Evolutionary conservation across 2,329 filamentous ascomycete species (phyloP).

Genomic region (Diplodia intermedia): DNA sequence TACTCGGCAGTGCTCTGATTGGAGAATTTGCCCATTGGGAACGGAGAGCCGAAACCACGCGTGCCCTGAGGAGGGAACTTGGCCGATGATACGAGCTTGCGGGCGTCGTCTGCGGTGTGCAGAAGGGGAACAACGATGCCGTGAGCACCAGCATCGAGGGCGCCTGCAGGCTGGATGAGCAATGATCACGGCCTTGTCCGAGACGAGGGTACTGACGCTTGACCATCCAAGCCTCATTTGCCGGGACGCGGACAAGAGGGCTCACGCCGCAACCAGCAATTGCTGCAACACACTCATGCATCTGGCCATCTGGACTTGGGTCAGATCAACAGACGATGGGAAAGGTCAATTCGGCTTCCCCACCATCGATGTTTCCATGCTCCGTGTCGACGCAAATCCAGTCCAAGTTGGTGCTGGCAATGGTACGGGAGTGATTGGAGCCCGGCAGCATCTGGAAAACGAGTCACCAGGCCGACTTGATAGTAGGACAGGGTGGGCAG

Average conservation of each 20-base stretch:
- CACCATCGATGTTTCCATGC: conserved; percentile 64
- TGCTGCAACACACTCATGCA: conserved; percentile 63
- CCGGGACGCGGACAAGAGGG: conserved; percentile 58
- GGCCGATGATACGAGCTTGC: conserved; percentile 57
- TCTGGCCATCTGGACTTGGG: conserved; percentile 51
- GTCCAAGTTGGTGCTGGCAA: conserved; percentile 61
- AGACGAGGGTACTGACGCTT: conserved; percentile 54
- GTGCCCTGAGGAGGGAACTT: conserved; percentile 64
- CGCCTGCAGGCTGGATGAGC: conserved; percentile 46
- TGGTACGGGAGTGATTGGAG: conserved; percentile 60
- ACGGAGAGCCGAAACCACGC: conserved; percentile 64
- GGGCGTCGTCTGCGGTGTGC: conserved; percentile 61
- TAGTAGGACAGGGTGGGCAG: neutral
- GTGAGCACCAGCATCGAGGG: conserved; percentile 66
- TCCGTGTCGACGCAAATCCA: conserved; percentile 64
- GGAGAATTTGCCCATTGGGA: conserved; percentile 56
- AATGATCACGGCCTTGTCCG: neutral
- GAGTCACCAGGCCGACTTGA: neutral
- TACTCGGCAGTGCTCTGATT: conserved; percentile 56
- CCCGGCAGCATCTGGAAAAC: conserved; percentile 57
- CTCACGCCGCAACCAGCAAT: conserved; percentile 54
- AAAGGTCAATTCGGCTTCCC: conserved; percentile 3
- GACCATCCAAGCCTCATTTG: conserved; percentile 68
- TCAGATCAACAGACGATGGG: conserved; percentile 6
- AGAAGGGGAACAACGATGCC: conserved; percentile 64